Conservation (phyloP, 768 basidiomycete genomes). For the Pleurotus citrinopileatus region DNA sequence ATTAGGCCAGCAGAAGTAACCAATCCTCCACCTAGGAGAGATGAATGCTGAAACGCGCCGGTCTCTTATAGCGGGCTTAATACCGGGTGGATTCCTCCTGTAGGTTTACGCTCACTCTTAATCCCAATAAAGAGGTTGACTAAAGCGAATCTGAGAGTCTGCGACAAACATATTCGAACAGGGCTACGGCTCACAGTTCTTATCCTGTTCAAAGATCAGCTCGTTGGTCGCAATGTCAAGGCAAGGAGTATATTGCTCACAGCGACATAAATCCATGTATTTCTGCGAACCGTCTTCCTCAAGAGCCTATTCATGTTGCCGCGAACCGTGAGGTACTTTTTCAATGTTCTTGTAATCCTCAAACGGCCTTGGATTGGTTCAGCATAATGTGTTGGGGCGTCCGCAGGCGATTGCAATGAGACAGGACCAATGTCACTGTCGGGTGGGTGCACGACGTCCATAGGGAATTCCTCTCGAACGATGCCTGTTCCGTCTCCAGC, state of each 20-base stretch:
- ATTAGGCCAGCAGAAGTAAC: constrained; percentile 68
- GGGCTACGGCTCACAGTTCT: constrained; percentile 38
- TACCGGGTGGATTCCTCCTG: neutral
- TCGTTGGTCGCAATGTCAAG: neutral
- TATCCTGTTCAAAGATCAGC: constrained; percentile 34
- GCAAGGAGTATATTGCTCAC: constrained; percentile 30
- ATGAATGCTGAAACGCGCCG: constrained; percentile 66
- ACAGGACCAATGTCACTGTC: constrained; percentile 12
- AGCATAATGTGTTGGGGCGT: constrained; percentile 43
- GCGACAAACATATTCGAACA: neutral
- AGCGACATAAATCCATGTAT: constrained; percentile 71
- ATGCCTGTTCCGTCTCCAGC: constrained; percentile 54
- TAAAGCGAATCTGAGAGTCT: constrained; percentile 16
- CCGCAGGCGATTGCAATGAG: constrained; percentile 19
- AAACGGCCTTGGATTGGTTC: constrained; percentile 27
- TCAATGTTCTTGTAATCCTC: constrained; percentile 34
- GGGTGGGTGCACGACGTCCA: constrained; percentile 14
- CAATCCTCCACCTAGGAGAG: constrained; percentile 52
- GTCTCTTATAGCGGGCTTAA: constrained; percentile 30
- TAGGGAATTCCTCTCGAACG: constrained; percentile 33
- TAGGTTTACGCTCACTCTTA: constrained; percentile 35
- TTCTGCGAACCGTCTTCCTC: constrained; percentile 53
- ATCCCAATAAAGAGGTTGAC: constrained; percentile 69
- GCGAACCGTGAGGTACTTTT: constrained; percentile 44
- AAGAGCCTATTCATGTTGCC: constrained; percentile 53